Evolutionary conservation across 228 moss, liverwort and hornwort species (phyloP).

Genomic region (Sphagnum fallax): DNA sequence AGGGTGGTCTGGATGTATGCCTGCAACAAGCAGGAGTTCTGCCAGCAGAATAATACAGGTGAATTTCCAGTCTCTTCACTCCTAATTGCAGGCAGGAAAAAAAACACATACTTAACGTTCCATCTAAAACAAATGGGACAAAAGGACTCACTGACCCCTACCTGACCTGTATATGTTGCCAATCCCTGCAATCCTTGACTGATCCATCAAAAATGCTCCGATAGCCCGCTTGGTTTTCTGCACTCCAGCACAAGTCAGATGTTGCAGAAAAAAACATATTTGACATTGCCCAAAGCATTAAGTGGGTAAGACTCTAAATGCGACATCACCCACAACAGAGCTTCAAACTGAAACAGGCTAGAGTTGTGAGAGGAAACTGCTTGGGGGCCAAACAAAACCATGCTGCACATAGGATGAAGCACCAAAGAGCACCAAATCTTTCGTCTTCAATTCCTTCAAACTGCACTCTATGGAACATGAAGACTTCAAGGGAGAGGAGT

Average conservation of each 20-base stretch:
- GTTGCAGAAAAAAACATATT: too few species aligned
- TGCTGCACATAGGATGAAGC: background rate
- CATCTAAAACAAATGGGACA: too few species aligned
- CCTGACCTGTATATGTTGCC: slow-evolving; percentile 91
- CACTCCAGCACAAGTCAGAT: background rate
- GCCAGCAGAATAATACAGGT: slow-evolving; percentile 2
- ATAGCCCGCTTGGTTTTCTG: slow-evolving; percentile 85
- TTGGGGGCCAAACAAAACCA: background rate
- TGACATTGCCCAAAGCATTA: background rate
- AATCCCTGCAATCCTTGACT: slow-evolving; percentile 81
- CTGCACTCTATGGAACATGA: background rate
- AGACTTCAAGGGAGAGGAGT: background rate
- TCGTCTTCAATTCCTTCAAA: background rate
- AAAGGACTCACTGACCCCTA: slow-evolving; percentile 1
- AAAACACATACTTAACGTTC: too few species aligned
- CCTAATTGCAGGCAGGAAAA: too few species aligned
- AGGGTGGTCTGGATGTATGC: slow-evolving; percentile 77
- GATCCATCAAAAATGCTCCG: slow-evolving; percentile 88
- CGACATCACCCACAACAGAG: background rate
- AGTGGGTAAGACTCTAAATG: background rate
- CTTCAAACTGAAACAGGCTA: background rate
- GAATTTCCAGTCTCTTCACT: too few species aligned
- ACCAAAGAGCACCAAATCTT: background rate
- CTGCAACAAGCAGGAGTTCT: slow-evolving; percentile 83
- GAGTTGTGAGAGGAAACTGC: background rate